A percentile compares a stretch with the other conserved stretches of the same genome.
Evolutionary conservation across 345 rosid genomes (phyloP).

Genomic region (Lepidium africanum): DNA sequence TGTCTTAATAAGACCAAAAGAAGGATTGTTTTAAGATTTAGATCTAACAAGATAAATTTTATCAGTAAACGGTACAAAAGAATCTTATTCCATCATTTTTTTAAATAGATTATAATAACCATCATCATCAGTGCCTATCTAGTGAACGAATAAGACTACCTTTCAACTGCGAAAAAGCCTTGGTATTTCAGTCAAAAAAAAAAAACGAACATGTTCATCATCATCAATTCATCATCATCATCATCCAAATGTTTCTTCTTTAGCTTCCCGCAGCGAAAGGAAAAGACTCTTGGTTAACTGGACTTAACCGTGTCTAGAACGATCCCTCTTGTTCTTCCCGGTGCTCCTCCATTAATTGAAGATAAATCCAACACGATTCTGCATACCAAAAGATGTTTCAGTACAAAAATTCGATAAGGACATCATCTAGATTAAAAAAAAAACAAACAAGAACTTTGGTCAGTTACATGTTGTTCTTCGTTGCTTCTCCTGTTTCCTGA

Average conservation of each 20-base stretch:
- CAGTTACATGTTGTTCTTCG: slow-evolving; percentile 43
- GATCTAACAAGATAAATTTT: neutral
- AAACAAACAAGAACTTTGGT: neutral
- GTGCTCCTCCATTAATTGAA: slow-evolving; percentile 72
- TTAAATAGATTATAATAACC: slow-evolving; percentile 10
- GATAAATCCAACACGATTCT: slow-evolving; percentile 79
- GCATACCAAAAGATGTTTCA: slow-evolving; percentile 11
- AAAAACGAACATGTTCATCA: slow-evolving; percentile 10
- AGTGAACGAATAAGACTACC: slow-evolving; percentile 12
- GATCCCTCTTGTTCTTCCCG: slow-evolving; percentile 86
- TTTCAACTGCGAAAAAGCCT: slow-evolving; percentile 3
- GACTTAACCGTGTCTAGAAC: slow-evolving; percentile 36
- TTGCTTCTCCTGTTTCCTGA: slow-evolving; percentile 36
- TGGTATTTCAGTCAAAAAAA: neutral
- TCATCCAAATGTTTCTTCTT: slow-evolving; percentile 13
- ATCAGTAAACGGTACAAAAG: slow-evolving; percentile 18
- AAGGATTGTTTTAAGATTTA: slow-evolving; percentile 7
- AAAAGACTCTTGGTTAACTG: slow-evolving; percentile 7
- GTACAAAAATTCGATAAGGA: neutral
- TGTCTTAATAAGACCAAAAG: slow-evolving; percentile 15
- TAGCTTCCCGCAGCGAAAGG: neutral
- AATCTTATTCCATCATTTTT: slow-evolving; percentile 23
- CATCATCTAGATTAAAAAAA: neutral
- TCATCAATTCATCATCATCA: slow-evolving; percentile 12
- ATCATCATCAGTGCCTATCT: slow-evolving; percentile 30